These are phyloP conservation scores for Xerocomus potaroensis DNA, from an alignment of 768 basidiomycete species.

Conservation along the genomic window DNA sequence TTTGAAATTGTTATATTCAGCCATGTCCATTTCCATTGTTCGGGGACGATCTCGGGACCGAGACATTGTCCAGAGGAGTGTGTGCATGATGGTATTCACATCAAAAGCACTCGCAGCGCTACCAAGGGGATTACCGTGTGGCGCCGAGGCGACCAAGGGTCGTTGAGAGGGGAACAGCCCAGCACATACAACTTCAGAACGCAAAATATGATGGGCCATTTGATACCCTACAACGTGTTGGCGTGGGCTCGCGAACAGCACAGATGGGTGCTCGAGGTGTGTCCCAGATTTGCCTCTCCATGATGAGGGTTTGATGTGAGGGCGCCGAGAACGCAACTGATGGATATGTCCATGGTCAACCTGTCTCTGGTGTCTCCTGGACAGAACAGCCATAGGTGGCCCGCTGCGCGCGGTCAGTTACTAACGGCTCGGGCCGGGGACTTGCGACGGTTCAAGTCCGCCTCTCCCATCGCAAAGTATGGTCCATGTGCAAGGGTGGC, in stretches of 20 bases:
- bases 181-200: background rate
- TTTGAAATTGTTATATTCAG: no score
- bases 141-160: background rate
- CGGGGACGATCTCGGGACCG: no score
- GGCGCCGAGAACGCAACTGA: background rate
- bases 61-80: no score
- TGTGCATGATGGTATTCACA: background rate
- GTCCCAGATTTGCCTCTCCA: conserved; percentile 56
- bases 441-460: conserved; percentile 52
- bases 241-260: conserved; percentile 44
- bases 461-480: conserved; percentile 58
- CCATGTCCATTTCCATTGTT: no score
- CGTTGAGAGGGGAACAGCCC: background rate
- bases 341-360: conserved; percentile 49
- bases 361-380: no score
- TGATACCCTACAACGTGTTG: no score
- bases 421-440: background rate
- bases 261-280: conserved; percentile 47
- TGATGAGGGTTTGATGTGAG: conserved; percentile 55
- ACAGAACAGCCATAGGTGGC: conserved; percentile 55
- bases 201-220: no score
- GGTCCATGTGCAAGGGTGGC: conserved; percentile 68
- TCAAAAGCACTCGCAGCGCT: background rate
- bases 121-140: background rate
- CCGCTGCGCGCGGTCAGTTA: background rate